phyloP scores from a whole-genome alignment of 2,329 filamentous ascomycete species.

The Cryphonectria naterciae region DNA sequence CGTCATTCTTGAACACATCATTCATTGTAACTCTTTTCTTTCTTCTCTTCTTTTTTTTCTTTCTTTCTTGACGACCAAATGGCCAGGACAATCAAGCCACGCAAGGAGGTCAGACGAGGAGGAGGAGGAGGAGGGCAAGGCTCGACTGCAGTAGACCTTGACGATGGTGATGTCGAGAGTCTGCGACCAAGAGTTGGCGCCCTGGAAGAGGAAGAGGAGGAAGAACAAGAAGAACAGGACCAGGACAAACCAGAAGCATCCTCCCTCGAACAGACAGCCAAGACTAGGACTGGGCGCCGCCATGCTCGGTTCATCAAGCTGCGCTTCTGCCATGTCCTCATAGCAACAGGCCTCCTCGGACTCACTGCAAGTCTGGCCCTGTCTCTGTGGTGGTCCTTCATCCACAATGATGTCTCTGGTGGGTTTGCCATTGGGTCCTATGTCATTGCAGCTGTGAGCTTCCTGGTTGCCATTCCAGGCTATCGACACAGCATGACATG shows the following conservation, averaged over 20 bases:
- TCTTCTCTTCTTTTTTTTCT: neutral
- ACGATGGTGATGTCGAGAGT: neutral
- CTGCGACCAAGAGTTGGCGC: neutral
- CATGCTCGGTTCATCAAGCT: neutral
- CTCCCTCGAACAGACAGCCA: too few species aligned
- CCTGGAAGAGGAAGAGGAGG: neutral
- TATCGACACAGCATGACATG: conserved; percentile 12
- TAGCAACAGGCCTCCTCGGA: conserved; percentile 1
- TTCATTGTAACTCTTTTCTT: too few species aligned
- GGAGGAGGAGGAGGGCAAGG: neutral
- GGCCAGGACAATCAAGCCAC: neutral
- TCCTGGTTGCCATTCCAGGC: neutral
- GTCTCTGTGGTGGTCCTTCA: conserved; percentile 8
- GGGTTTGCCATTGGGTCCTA: neutral
- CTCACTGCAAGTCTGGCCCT: neutral
- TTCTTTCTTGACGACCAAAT: neutral
- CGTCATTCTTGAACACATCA: too few species aligned
- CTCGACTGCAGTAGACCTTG: neutral
- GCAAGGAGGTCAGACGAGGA: neutral
- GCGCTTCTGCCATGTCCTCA: conserved; percentile 7
- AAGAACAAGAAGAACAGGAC: neutral
- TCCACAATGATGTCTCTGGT: conserved; percentile 13
- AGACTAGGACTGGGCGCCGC: neutral
- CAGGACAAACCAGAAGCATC: neutral
- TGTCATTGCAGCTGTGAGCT: conserved; percentile 4